Evolutionary conservation across 108 stramenopile species (phyloP), one percentile per base, ranked within the genome.

Genomic region (Skeletonema tropicum): DNA sequence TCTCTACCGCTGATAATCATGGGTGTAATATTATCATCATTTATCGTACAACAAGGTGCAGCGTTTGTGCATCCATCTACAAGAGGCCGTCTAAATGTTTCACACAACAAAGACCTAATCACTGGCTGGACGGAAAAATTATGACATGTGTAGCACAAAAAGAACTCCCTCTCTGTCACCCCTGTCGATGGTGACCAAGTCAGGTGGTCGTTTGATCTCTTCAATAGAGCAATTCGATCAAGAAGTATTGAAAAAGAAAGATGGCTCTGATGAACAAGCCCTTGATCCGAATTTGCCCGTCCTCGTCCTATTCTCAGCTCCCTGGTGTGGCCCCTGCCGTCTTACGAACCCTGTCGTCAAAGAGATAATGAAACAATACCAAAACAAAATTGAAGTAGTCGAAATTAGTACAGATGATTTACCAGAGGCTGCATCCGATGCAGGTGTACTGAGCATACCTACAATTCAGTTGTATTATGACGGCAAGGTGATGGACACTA

Each of bases 331-430:
- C 0, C 90, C 93, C 10, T 94, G 93, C 58, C 86, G 93, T 7
- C 84, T 94, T 33, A 85, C 88, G 11, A 73, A 72, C 30, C 93
- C 93, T 4, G 88, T 92, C 10, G 93, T 94, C 5, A 88, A 90
- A 57, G 93, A 91, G 31, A 66, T 91, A 1, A 87, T 88, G 80
- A 89, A 89, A 62, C 84, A 91, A 68, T 94, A 83, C 62, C 75
- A 82, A n/a, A 61, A 67, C 17, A 74, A 82, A 36, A 70, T 94
- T 41, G 78, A 87, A 32, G 90, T 91, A 23, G 87, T 87, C 0
- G 93, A 94, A 83, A 83, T 94, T 45, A 91, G 88, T 55, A 94
- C 93, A 3, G 93, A 94, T 52, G 93, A 94, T 74, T 70, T 92
- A 49, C 88, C 93, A 10, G 93, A 94, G 70, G 82, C 91, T 26